Evolutionary conservation across 345 rosid genomes (phyloP).

Genomic region (Streptanthus diversifolius): DNA sequence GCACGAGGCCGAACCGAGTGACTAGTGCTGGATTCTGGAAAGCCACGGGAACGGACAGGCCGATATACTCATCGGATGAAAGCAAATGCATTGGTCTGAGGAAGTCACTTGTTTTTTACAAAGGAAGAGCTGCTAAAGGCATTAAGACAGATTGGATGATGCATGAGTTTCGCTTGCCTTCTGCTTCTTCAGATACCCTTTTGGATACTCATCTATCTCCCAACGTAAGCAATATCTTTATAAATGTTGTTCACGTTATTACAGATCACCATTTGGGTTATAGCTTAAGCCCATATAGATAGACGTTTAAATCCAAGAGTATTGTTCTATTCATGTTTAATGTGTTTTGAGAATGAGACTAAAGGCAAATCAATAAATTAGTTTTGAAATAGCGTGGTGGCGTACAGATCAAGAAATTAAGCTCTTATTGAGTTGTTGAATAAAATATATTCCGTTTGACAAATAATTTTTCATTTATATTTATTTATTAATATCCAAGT

Average conservation of each 20-base stretch:
- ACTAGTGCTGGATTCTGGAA: slow-evolving; percentile 85
- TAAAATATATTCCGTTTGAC: not conserved
- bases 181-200: slow-evolving; percentile 36
- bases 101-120: slow-evolving; percentile 83
- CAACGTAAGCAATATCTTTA: slow-evolving; percentile 42
- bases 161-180: slow-evolving; percentile 84
- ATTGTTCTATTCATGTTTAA: not conserved
- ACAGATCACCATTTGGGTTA: not conserved
- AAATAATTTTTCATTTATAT: not conserved
- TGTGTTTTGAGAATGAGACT: not conserved
- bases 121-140: slow-evolving; percentile 81
- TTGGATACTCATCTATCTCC: slow-evolving; percentile 44
- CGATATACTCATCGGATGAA: slow-evolving; percentile 67
- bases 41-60: slow-evolving; percentile 84
- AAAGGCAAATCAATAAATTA: not conserved
- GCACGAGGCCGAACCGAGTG: slow-evolving; percentile 78
- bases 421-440: not conserved
- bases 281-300: not conserved
- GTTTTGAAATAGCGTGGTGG: not conserved
- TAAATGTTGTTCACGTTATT: not conserved
- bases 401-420: not conserved
- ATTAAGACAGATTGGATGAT: slow-evolving; percentile 92
- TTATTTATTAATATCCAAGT: not conserved
- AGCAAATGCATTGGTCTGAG: slow-evolving; percentile 75
- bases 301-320: not conserved